Evolutionary conservation across 352 stramenopile species (phyloP).

Genomic region (Phytophthora pseudosyringae): DNA sequence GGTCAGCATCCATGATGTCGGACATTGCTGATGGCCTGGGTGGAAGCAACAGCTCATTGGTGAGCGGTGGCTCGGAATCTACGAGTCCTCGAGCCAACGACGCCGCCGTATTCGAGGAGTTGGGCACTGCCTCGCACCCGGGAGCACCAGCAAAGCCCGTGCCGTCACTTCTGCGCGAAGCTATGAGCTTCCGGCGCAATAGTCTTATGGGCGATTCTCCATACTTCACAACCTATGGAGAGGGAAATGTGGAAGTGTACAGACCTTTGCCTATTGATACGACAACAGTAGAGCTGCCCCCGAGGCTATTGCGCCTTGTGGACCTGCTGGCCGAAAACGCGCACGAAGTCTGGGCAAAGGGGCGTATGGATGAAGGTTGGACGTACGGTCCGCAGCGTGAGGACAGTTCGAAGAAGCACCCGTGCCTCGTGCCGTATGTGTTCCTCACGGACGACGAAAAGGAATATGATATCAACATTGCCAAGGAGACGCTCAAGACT

Average conservation of each 20-base stretch:
- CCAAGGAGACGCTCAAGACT: constrained; percentile 89
- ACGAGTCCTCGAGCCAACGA: constrained; percentile 38
- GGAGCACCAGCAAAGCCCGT: constrained; percentile 51
- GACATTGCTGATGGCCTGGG: constrained; percentile 41
- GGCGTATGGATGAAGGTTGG: constrained; percentile 89
- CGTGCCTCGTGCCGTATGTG: constrained; percentile 87
- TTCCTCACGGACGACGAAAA: constrained; percentile 91
- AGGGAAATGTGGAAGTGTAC: constrained; percentile 68
- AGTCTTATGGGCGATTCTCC: constrained; percentile 83
- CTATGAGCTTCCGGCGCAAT: constrained; percentile 79
- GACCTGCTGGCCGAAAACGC: constrained; percentile 87
- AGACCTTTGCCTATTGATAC: constrained; percentile 82
- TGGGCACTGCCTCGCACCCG: constrained; percentile 32
- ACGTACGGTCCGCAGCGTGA: constrained; percentile 84
- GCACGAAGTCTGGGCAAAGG: constrained; percentile 89
- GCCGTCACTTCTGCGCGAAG: constrained; percentile 67
- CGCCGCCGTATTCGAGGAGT: constrained; percentile 37
- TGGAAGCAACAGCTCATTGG: constrained; percentile 42
- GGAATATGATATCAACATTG: constrained; percentile 90
- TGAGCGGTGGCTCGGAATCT: constrained; percentile 32
- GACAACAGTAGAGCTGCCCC: constrained; percentile 65
- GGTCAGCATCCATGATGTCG: constrained; percentile 73
- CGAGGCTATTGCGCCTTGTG: constrained; percentile 70
- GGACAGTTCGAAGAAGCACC: constrained; percentile 82
- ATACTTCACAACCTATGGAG: constrained; percentile 77